Percentiles rank a stretch among this genome's conserved stretches.
Evolutionary conservation across 2,329 filamentous ascomycete species (phyloP).

Genomic region (Colletotrichum graminicola): DNA sequence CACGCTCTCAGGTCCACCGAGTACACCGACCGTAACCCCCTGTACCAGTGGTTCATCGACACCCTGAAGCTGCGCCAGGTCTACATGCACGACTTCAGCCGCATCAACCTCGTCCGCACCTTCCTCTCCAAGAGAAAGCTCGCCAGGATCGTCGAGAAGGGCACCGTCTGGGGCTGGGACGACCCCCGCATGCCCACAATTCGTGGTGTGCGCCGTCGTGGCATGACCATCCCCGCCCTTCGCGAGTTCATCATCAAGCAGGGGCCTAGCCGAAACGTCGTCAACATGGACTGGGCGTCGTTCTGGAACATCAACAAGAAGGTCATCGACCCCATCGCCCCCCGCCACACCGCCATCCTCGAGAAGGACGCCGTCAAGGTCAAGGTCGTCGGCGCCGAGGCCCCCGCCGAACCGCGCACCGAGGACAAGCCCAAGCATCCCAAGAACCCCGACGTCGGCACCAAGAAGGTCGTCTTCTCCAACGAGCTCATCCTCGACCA

Average conservation of each 20-base stretch:
- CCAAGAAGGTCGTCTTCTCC: conserved; percentile 86
- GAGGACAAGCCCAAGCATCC: conserved; percentile 88
- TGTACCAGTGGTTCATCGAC: conserved; percentile 88
- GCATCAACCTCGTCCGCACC: conserved; percentile 86
- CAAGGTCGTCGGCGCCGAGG: conserved; percentile 76
- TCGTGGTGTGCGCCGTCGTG: conserved; percentile 81
- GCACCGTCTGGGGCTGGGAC: conserved; percentile 86
- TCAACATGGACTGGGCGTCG: conserved; percentile 84
- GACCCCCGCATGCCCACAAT: conserved; percentile 90
- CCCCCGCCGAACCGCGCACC: conserved; percentile 70
- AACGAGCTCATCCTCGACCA: conserved; percentile 85
- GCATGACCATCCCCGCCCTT: conserved; percentile 83
- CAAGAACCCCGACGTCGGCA: conserved; percentile 88
- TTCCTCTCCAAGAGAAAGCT: conserved; percentile 90
- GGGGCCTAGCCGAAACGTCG: conserved; percentile 85
- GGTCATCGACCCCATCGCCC: conserved; percentile 82
- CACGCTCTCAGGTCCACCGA: conserved; percentile 87
- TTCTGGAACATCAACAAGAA: conserved; percentile 84
- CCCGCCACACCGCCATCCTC: conserved; percentile 79
- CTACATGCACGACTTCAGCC: conserved; percentile 87
- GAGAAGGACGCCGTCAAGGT: conserved; percentile 79
- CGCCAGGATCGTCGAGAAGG: conserved; percentile 82
- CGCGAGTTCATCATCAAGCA: conserved; percentile 88
- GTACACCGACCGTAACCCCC: conserved; percentile 87
- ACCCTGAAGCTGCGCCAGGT: conserved; percentile 80